These are phyloP conservation scores for Malassezia obtusa DNA, from an alignment of 1,284 basidiomycete species.

Conservation along the genomic window DNA sequence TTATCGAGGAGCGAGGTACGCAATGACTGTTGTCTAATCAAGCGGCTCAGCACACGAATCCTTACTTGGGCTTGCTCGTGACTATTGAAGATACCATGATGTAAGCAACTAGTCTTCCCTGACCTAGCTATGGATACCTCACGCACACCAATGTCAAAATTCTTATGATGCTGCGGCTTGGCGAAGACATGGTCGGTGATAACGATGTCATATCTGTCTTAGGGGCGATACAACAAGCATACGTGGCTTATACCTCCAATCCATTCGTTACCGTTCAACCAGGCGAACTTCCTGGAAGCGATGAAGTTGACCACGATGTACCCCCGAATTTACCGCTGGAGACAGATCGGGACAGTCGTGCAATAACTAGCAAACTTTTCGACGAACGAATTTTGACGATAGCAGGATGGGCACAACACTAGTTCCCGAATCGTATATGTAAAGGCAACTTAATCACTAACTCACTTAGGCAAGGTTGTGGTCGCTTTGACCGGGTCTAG, in stretches of 20 bases:
- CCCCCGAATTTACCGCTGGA: neutral
- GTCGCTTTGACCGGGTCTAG: too few relatives aligned
- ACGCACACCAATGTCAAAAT: conserved; percentile 13
- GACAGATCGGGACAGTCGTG: neutral
- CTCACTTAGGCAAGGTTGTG: too few relatives aligned
- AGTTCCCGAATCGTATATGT: too few relatives aligned
- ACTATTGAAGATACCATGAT: conserved; percentile 16
- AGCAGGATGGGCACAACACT: conserved; percentile 1
- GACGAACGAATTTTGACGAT: neutral
- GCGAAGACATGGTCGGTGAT: conserved; percentile 3
- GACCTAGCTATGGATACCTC: conserved; percentile 16
- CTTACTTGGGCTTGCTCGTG: conserved; percentile 11
- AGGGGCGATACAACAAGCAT: neutral
- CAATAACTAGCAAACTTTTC: neutral
- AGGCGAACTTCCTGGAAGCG: neutral
- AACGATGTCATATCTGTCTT: conserved; percentile 7
- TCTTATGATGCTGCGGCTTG: conserved; percentile 15
- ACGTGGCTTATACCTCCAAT: conserved; percentile 5
- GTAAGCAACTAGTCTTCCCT: conserved; percentile 1
- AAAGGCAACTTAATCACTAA: too few relatives aligned
- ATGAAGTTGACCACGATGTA: neutral
- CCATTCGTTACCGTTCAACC: conserved; percentile 1
- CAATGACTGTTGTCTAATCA: neutral
- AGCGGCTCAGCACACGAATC: conserved; percentile 3
- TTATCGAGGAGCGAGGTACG: conserved; percentile 18